Evolutionary conservation across 495 filamentous ascomycete genomes (phyloP), one percentile per base, ranked within the genome.

Genomic region (Talaromyces wortmannii): DNA sequence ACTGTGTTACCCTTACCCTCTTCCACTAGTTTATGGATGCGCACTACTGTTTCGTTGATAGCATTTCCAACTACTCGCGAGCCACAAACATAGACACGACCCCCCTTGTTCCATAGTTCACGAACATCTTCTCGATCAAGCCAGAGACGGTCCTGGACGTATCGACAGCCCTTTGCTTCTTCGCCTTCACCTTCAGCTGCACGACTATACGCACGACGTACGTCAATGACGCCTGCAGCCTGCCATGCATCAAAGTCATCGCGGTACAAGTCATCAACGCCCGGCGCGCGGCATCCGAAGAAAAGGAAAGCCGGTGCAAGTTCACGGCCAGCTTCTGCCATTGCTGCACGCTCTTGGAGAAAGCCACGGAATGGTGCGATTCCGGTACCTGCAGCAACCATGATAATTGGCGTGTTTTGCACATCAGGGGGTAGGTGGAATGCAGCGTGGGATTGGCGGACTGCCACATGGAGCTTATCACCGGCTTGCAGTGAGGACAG

Each of bases 351-450:
- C 56, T 90, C 85, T 65, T 89, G 80, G 10, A 87, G 57, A 62
- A 90, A 89, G 6, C 83, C 85, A 0, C 84, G 77, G 76, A 90
- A 88, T 0, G 86, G 86, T 0, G 85, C 85, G 8, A 90, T 63
- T 0, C 86, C 81, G 60, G 48, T 84, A 31, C 65, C 85, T 50
- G 73, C 51, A 65, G 73, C 80, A 36, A 87, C 71, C 77, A 85
- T 83, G 56, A 89, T 82, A 57, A 90, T 70, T 0, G 88, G 88
- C 0, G 79, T 84, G 42, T 71, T 78, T 58, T 62, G 13, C 3
- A 79, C 65, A 59, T 84, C 80, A 5, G 64, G 55, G 0, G 87
- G 87, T 0, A 87, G 79, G 53, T 85, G 84, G 78, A 92, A 92
- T 17, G 78, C 75, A 0, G 78, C 68, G 60, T 86, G 75, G 0